Conservation (phyloP, 495 filamentous ascomycete species). For the Massariosphaeria phaeospora region DNA sequence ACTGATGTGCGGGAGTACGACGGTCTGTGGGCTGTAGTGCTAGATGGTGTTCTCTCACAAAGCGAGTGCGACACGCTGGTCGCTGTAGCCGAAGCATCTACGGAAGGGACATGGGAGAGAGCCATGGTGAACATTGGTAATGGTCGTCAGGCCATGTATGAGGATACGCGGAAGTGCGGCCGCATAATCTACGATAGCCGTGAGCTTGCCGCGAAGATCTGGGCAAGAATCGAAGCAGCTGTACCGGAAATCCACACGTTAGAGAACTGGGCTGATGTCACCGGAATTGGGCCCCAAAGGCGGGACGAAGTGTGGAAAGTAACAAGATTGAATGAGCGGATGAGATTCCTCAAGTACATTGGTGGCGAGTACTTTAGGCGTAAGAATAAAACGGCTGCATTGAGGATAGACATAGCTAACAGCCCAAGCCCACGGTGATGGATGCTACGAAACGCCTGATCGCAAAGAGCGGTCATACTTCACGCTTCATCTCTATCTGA, state of each 20-base stretch:
- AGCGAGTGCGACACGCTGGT: conserved; percentile 42
- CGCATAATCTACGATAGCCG: conserved; percentile 68
- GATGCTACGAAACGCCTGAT: conserved; percentile 57
- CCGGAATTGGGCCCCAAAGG: conserved; percentile 46
- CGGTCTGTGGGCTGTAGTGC: conserved; percentile 38
- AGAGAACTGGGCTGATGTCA: conserved; percentile 43
- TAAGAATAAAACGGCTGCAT: too few relatives aligned
- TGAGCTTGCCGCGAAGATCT: conserved; percentile 58
- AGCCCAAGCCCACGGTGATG: conserved; percentile 66
- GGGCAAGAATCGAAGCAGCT: conserved; percentile 53
- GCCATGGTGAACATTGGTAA: conserved; percentile 67
- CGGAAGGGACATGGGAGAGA: conserved; percentile 48
- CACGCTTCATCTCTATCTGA: conserved; percentile 83
- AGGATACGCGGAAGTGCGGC: conserved; percentile 61
- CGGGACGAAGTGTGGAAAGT: conserved; percentile 52
- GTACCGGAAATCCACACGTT: conserved; percentile 41
- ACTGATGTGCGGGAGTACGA: conserved; percentile 35
- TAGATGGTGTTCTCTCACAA: conserved; percentile 41
- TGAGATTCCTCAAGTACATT: conserved; percentile 76
- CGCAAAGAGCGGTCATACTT: conserved; percentile 57
- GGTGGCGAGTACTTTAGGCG: conserved; percentile 70
- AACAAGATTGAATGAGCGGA: conserved; percentile 64
- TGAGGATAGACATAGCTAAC: conserved; percentile 10
- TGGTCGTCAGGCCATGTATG: conserved; percentile 53
- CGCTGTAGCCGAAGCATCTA: conserved; percentile 35